phyloP scores from a whole-genome alignment of 75 land plant species.

The Picea sitchensis region DNA sequence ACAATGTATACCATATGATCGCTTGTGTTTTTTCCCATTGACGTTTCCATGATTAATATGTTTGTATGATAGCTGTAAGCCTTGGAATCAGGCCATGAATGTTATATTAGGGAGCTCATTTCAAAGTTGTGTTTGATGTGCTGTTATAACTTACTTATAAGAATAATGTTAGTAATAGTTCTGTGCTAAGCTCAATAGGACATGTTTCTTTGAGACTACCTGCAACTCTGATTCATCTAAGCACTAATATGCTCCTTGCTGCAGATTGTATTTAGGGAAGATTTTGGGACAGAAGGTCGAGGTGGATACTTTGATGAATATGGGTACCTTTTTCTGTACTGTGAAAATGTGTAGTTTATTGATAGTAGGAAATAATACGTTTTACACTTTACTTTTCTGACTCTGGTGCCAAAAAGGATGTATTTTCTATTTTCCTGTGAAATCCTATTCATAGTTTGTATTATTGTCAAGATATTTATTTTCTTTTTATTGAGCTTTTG shows the following conservation, averaged over 20 bases:
- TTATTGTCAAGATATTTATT: not conserved
- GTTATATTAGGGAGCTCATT: not conserved
- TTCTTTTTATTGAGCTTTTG: slow-evolving; percentile 4
- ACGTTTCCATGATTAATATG: not conserved
- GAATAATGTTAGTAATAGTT: too few species aligned
- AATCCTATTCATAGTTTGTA: not conserved
- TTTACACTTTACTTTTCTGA: not conserved
- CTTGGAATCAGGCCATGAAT: not conserved
- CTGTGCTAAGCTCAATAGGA: not conserved
- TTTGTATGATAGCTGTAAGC: slow-evolving; percentile 1
- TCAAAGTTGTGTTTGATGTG: too few species aligned
- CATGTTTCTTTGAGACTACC: not conserved
- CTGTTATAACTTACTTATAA: too few species aligned
- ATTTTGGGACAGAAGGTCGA: slow-evolving; percentile 98
- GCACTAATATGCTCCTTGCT: slow-evolving; percentile 7
- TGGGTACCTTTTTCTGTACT: slow-evolving; percentile 47
- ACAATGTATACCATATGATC: not conserved
- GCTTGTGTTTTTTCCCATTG: not conserved
- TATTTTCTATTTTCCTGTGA: not conserved
- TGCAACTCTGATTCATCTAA: not conserved
- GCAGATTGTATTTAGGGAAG: slow-evolving; percentile 97
- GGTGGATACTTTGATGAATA: slow-evolving; percentile 99
- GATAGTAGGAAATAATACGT: not conserved
- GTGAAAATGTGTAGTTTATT: not conserved
- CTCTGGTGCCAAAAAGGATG: not conserved